phyloP scores from a whole-genome alignment of 106 monocot genomes.

The Dioscorea dumetorum region DNA sequence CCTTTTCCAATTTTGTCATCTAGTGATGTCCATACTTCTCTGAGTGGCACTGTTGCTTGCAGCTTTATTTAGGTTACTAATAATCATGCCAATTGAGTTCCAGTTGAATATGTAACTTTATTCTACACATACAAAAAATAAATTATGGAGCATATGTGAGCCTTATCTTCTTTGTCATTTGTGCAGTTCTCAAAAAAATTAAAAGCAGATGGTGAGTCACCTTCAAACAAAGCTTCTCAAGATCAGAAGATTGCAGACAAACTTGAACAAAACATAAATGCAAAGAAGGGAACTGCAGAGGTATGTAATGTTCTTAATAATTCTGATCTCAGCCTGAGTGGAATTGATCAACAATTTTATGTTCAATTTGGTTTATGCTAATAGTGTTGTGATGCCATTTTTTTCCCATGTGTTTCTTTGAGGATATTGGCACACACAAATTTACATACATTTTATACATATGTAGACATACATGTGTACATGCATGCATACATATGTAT shows the following conservation, averaged over 20 bases:
- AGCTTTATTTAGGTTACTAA: not conserved
- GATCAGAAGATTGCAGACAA: constrained; percentile 22
- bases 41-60: too few species aligned
- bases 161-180: constrained; percentile 1
- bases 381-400: not conserved
- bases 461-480: too few species aligned
- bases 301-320: constrained; percentile 15
- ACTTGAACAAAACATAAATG: constrained; percentile 6
- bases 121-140: too few species aligned
- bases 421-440: not conserved
- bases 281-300: constrained; percentile 22
- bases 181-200: constrained; percentile 24
- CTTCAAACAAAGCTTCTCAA: constrained; percentile 20
- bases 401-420: not conserved
- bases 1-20: not conserved
- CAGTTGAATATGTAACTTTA: too few species aligned
- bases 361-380: not conserved
- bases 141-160: not conserved
- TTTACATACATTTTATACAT: too few species aligned
- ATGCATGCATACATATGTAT: too few species aligned
- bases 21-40: too few species aligned
- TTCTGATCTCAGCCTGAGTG: not conserved
- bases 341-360: not conserved
- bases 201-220: constrained; percentile 15
- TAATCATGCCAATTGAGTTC: not conserved